phyloP scores from a whole-genome alignment of 805 yeast species.

The Starmera amethionina region DNA sequence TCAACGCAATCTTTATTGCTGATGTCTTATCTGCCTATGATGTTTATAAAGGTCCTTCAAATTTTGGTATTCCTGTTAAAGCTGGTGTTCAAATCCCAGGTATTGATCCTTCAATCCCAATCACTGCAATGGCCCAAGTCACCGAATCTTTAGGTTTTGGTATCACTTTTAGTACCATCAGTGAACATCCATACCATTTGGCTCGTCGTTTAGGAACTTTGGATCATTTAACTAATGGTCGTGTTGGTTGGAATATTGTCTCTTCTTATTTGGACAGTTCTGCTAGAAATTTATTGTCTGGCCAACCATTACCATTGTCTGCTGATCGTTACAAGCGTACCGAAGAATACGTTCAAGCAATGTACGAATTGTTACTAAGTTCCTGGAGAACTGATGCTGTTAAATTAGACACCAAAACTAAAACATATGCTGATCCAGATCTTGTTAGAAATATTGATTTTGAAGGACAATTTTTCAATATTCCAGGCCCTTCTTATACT shows the following conservation, averaged over 20 bases:
- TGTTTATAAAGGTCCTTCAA: slow-evolving; percentile 17
- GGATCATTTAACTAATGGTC: slow-evolving; percentile 30
- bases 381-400: slow-evolving; percentile 31
- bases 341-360: slow-evolving; percentile 29
- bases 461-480: slow-evolving; percentile 27
- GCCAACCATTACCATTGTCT: slow-evolving; percentile 24
- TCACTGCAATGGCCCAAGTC: slow-evolving; percentile 30
- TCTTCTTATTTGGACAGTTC: slow-evolving; percentile 32
- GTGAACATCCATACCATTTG: slow-evolving; percentile 30
- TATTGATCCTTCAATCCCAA: slow-evolving; percentile 25
- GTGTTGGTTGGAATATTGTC: slow-evolving; percentile 36
- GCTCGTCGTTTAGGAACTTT: slow-evolving; percentile 30
- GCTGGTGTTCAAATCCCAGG: slow-evolving; percentile 23
- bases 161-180: slow-evolving; percentile 29
- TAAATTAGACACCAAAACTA: slow-evolving; percentile 12
- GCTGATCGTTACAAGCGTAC: slow-evolving; percentile 29
- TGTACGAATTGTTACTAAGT: slow-evolving; percentile 26
- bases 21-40: slow-evolving; percentile 28
- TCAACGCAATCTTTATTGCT: slow-evolving; percentile 24
- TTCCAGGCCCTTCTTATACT: slow-evolving; percentile 29
- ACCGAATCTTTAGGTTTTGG: slow-evolving; percentile 28
- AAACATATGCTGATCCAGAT: slow-evolving; percentile 24
- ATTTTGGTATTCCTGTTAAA: not conserved
- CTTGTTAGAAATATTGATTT: slow-evolving; percentile 26
- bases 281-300: slow-evolving; percentile 26